Percentiles rank a stretch among this genome's conserved stretches.
Conservation (phyloP, 441 rosid genomes). For the Gossypium schwendimanii region DNA sequence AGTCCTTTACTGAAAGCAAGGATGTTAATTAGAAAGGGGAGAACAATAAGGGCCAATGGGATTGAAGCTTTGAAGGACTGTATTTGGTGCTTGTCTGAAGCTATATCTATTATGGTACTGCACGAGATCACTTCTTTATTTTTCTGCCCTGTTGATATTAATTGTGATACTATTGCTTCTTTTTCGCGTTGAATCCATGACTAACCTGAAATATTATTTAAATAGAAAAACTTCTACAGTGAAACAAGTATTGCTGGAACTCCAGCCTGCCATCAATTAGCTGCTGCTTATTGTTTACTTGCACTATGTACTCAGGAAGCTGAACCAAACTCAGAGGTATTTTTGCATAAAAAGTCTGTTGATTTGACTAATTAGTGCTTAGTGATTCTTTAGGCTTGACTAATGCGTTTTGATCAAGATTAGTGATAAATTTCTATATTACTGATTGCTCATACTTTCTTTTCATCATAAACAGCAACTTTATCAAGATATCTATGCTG, state of each 20-base stretch:
- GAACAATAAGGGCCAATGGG: conserved; percentile 45
- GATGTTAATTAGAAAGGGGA: conserved; percentile 61
- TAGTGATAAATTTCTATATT: conserved; percentile 8
- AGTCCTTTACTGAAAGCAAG: conserved; percentile 42
- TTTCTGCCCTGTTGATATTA: conserved; percentile 1
- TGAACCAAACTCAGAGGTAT: conserved; percentile 82
- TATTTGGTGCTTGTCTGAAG: conserved; percentile 59
- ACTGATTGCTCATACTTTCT: conserved; percentile 17
- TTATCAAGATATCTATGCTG: conserved; percentile 52
- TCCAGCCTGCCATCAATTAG: conserved; percentile 41
- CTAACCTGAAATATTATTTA: conserved; percentile 20
- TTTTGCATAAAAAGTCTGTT: conserved; percentile 23
- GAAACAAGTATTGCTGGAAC: conserved; percentile 22
- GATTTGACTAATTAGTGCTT: conserved; percentile 4
- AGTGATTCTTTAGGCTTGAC: conserved; percentile 1
- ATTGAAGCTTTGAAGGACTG: conserved; percentile 43
- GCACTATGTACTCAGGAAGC: conserved; percentile 68
- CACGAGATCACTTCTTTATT: conserved; percentile 2
- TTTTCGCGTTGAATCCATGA: conserved; percentile 15
- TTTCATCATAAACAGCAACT: conserved; percentile 40
- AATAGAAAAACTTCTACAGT: conserved; percentile 30
- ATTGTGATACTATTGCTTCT: conserved; percentile 17
- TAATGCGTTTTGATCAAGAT: background rate
- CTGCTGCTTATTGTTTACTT: conserved; percentile 65
- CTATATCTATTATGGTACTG: conserved; percentile 54